phyloP scores from a whole-genome alignment of 768 basidiomycete species.

The Tylopilus rubrobrunneus region DNA sequence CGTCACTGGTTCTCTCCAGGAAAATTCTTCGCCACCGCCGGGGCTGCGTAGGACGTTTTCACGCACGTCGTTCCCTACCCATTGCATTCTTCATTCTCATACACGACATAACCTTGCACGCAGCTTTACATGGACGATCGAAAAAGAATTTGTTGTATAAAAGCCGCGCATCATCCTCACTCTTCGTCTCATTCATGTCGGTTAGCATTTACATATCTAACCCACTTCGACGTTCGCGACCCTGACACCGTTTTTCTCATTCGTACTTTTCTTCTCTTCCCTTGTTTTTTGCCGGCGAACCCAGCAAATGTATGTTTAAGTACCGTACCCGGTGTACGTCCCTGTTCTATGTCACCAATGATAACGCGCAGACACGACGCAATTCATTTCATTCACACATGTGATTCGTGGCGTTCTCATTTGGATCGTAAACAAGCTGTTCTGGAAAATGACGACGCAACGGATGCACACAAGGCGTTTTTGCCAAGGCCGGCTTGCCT shows the following conservation, averaged over 20 bases:
- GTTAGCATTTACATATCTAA: slow-evolving; percentile 21
- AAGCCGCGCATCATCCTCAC: slow-evolving; percentile 10
- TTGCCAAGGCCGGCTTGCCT: too few relatives aligned
- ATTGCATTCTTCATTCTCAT: background rate
- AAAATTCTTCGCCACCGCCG: slow-evolving; percentile 45
- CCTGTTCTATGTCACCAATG: slow-evolving; percentile 12
- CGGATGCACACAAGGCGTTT: background rate
- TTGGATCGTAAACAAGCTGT: background rate
- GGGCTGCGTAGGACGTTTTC: slow-evolving; percentile 29
- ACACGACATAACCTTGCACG: slow-evolving; percentile 1
- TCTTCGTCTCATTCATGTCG: slow-evolving; percentile 15
- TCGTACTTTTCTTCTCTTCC: background rate
- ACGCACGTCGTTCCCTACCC: slow-evolving; percentile 5
- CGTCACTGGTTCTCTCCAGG: slow-evolving; percentile 54
- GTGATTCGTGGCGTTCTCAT: background rate
- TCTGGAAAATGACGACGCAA: slow-evolving; percentile 10
- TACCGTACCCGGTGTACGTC: slow-evolving; percentile 34
- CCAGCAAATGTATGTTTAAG: slow-evolving; percentile 29
- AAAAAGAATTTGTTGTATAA: slow-evolving; percentile 24
- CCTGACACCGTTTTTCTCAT: slow-evolving; percentile 9
- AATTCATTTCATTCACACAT: slow-evolving; percentile 3
- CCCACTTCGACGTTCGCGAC: slow-evolving; percentile 26
- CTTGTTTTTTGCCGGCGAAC: slow-evolving; percentile 7
- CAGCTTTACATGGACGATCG: slow-evolving; percentile 17
- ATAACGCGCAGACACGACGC: slow-evolving; percentile 1